Percentiles rank a stretch among this genome's conserved stretches.
phyloP scores from a whole-genome alignment of 179 eudicot genomes.

The Spinacia oleracea region DNA sequence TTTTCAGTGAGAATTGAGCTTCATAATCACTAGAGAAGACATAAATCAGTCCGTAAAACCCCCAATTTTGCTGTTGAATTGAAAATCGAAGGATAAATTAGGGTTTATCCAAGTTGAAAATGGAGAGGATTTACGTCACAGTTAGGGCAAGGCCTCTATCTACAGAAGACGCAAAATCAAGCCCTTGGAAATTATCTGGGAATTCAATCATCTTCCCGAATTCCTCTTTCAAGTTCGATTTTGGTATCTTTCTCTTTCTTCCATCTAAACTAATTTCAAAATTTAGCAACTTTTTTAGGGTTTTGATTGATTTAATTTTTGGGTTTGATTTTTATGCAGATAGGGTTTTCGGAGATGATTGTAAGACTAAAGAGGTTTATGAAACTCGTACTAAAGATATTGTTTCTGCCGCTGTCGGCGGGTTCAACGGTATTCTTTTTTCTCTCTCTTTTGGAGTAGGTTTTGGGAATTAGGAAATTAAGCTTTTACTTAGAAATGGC shows the following conservation, averaged over 20 bases:
- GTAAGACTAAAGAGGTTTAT: slow-evolving; percentile 71
- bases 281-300: slow-evolving; percentile 1
- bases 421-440: slow-evolving; percentile 67
- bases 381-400: slow-evolving; percentile 70
- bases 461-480: background rate
- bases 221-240: slow-evolving; percentile 61
- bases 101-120: slow-evolving; percentile 4
- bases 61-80: background rate
- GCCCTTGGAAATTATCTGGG: slow-evolving; percentile 83
- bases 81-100: too few species aligned
- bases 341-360: slow-evolving; percentile 70
- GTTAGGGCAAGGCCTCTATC: slow-evolving; percentile 86
- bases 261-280: background rate
- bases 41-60: background rate
- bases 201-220: slow-evolving; percentile 57
- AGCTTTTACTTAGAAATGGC: background rate
- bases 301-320: slow-evolving; percentile 1
- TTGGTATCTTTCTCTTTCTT: slow-evolving; percentile 46
- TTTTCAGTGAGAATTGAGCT: background rate
- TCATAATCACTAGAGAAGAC: background rate
- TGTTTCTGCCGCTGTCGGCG: slow-evolving; percentile 82
- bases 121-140: slow-evolving; percentile 88
- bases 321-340: slow-evolving; percentile 37
- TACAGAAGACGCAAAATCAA: slow-evolving; percentile 65
- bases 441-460: background rate